Percentiles rank a stretch among this genome's conserved stretches.
These are phyloP conservation scores for Raddia distichophylla DNA, from an alignment of 176 grass and related monocot genomes.

Conservation along the genomic window DNA sequence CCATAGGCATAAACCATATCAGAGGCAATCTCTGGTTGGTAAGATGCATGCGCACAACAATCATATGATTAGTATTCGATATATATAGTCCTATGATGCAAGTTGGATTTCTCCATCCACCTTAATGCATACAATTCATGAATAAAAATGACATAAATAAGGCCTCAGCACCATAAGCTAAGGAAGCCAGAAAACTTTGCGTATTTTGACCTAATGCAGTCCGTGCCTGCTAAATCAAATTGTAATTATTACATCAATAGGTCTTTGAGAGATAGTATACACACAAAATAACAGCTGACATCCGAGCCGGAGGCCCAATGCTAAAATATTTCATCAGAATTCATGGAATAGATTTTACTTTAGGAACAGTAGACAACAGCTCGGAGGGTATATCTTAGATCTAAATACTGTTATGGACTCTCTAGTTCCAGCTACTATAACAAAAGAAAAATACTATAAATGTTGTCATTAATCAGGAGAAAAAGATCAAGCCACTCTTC, in stretches of 20 bases:
- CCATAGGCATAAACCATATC: neutral
- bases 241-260: neutral
- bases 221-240: neutral
- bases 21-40: neutral
- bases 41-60: neutral
- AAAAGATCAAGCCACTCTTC: neutral
- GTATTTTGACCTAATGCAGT: neutral
- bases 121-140: slow-evolving; percentile 4
- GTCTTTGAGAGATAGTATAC: neutral
- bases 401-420: neutral
- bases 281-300: neutral
- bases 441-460: neutral
- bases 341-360: neutral
- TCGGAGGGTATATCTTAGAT: neutral
- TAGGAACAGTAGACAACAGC: neutral
- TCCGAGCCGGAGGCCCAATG: neutral
- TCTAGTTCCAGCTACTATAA: neutral
- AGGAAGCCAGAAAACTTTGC: neutral
- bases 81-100: neutral
- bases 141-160: neutral
- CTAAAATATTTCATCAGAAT: neutral
- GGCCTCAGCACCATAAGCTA: neutral
- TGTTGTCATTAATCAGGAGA: slow-evolving; percentile 1
- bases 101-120: slow-evolving; percentile 1
- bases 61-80: neutral